These are phyloP conservation scores for Ogataea kodamae DNA, from an alignment of 805 yeast species.

Conservation along the genomic window DNA sequence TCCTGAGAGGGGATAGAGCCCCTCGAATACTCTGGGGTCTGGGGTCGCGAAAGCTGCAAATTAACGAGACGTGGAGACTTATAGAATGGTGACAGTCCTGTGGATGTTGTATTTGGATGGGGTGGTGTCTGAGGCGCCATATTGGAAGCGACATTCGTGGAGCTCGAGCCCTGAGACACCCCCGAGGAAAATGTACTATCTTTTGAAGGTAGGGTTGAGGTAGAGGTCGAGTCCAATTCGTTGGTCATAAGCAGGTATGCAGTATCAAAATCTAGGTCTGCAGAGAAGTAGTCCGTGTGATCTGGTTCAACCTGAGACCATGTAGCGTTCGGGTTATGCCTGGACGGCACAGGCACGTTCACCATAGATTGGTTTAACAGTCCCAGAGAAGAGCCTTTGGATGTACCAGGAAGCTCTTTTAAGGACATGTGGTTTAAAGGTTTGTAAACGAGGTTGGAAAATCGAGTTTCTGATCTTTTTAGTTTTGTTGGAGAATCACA, in stretches of 20 bases:
- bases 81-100: conserved; percentile 16
- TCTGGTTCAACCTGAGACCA: conserved; percentile 1
- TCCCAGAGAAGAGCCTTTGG: conserved; percentile 9
- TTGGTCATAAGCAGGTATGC: conserved; percentile 34
- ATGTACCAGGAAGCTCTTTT: conserved; percentile 8
- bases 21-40: conserved; percentile 5
- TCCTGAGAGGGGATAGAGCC: conserved; percentile 1
- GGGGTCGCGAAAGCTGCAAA: conserved; percentile 11
- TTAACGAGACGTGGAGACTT: conserved; percentile 11
- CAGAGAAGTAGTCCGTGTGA: conserved; percentile 17
- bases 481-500: conserved; percentile 16
- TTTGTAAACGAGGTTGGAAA: neutral
- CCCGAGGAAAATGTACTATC: neutral
- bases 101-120: conserved; percentile 6
- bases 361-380: conserved; percentile 2
- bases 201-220: conserved; percentile 2
- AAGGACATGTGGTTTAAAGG: conserved; percentile 9
- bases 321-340: conserved; percentile 1
- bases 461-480: neutral
- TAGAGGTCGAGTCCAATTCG: conserved; percentile 16
- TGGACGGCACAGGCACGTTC: neutral
- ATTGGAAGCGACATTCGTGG: conserved; percentile 8
- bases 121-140: conserved; percentile 13
- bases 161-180: conserved; percentile 9
- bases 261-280: conserved; percentile 36